These are phyloP conservation scores for Saitozyma sp. DNA, from an alignment of 768 basidiomycete species.

Conservation along the genomic window DNA sequence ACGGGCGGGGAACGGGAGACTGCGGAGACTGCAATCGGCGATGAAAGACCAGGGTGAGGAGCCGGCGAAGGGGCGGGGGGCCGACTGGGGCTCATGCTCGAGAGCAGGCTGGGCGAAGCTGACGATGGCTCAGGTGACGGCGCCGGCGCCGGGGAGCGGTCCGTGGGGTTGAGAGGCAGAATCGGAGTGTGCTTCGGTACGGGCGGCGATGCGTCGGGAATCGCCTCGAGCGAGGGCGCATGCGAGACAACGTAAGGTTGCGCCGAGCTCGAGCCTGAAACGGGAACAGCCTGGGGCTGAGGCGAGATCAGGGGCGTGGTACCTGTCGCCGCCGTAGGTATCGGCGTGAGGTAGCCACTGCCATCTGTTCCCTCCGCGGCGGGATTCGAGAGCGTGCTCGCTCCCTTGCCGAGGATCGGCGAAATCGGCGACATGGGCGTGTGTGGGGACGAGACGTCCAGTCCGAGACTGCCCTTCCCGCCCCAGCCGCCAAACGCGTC, in stretches of 20 bases:
- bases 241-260: not conserved
- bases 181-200: not conserved
- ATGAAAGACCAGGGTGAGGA: not conserved
- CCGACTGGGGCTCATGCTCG: not conserved
- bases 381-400: not conserved
- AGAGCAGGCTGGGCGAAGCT: not conserved
- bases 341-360: not conserved
- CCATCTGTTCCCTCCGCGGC: slow-evolving; percentile 6
- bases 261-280: slow-evolving; percentile 5
- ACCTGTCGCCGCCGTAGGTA: not conserved
- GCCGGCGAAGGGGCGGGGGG: not conserved
- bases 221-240: slow-evolving; percentile 27
- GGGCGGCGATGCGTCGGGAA: slow-evolving; percentile 33
- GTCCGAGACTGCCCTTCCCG: no score
- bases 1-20: no score
- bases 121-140: not conserved
- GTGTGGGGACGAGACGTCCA: not conserved
- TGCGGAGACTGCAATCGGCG: no score
- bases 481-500: not conserved
- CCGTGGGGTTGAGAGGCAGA: not conserved
- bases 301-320: not conserved
- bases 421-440: slow-evolving; percentile 9
- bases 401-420: slow-evolving; percentile 3
- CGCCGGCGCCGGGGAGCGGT: not conserved
- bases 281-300: slow-evolving; percentile 1